Base-by-base conservation (phyloP, 306 rosid species). In the Vigna radiata region DNA sequence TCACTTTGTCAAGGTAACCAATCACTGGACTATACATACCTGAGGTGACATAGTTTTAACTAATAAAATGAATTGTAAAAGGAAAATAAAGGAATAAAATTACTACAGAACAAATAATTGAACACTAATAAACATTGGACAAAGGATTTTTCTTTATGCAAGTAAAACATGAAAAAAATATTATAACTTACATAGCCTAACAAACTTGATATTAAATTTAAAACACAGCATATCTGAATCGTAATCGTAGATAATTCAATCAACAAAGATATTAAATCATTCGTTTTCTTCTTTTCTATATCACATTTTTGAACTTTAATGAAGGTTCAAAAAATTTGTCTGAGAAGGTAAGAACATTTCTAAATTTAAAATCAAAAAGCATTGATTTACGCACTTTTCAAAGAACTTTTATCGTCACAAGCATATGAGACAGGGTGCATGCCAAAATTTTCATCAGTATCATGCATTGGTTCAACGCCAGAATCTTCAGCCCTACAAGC, bases 1-100 rank as follows among this genome's bases (percentile, higher is more conserved):
- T 96, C 77, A 96, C 97, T 86, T 90, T 96, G 80, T 91, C 99
- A 67, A 91, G 89, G 84, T 88, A 96, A 47, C 89, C 90, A 87
- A 89, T 83, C 81, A 88, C 98, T 52, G 83, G 96, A 81, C 94
- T 82, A 27, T 83, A 96, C 83, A 92, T 81, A 80, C 84, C 99
- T 96, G 90, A 80, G 85, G 85, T 50, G 48, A 64, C 67, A 72
- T 8, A 43, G 59, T 12, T 75, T 60, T 23, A 33, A 79, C 64
- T 50, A 60, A 75, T 36, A 46, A 52, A 61, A 72, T 16, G 37
- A 84, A 58, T 39, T 8, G 8, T 47, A 2, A 43, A 65, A 62
- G 31, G 46, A 54, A 55, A 60, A 46, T 23, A 47, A 47, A 44
- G 46, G 59, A 36, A 19, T 76, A 14, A 70, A 81, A 50, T 18